These are phyloP conservation scores for Knufia petricola DNA, from an alignment of 2,329 filamentous ascomycete species.

Conservation along the genomic window DNA sequence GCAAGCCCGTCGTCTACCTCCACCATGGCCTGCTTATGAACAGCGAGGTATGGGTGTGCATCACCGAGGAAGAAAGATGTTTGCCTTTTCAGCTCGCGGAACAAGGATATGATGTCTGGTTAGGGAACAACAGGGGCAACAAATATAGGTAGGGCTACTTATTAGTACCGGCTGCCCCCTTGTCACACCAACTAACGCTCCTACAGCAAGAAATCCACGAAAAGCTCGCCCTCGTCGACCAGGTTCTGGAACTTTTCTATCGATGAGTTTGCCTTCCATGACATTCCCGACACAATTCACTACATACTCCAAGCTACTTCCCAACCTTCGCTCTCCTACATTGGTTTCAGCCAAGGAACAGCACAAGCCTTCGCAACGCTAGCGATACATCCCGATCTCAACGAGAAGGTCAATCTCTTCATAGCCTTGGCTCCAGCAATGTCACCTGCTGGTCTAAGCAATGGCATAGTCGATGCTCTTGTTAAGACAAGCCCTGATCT, in stretches of 20 bases:
- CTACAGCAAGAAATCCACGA: slow-evolving; percentile 89
- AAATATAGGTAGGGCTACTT: too few relatives aligned
- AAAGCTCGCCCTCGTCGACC: slow-evolving; percentile 60
- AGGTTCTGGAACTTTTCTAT: slow-evolving; percentile 98
- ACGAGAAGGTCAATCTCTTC: slow-evolving; percentile 89
- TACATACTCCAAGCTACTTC: slow-evolving; percentile 80
- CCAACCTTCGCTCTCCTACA: slow-evolving; percentile 80
- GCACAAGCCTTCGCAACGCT: slow-evolving; percentile 92
- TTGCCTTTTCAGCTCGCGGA: slow-evolving; percentile 85
- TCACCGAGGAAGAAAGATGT: slow-evolving; percentile 76
- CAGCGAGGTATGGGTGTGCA: slow-evolving; percentile 93
- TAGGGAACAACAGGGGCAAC: slow-evolving; percentile 96
- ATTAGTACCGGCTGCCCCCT: too few relatives aligned
- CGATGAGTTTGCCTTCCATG: slow-evolving; percentile 94
- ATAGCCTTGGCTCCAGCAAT: slow-evolving; percentile 93
- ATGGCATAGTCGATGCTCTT: slow-evolving; percentile 82
- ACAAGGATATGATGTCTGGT: slow-evolving; percentile 89
- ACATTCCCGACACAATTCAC: slow-evolving; percentile 88
- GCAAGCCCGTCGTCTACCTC: slow-evolving; percentile 83
- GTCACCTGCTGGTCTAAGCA: slow-evolving; percentile 84
- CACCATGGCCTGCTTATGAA: slow-evolving; percentile 98
- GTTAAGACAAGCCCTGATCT: slow-evolving; percentile 90
- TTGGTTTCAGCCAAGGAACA: slow-evolving; percentile 94
- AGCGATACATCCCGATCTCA: slow-evolving; percentile 83
- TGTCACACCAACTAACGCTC: too few relatives aligned